Evolutionary conservation across 495 filamentous ascomycete genomes (phyloP).

Genomic region (Aspergillus carlsbadensis): DNA sequence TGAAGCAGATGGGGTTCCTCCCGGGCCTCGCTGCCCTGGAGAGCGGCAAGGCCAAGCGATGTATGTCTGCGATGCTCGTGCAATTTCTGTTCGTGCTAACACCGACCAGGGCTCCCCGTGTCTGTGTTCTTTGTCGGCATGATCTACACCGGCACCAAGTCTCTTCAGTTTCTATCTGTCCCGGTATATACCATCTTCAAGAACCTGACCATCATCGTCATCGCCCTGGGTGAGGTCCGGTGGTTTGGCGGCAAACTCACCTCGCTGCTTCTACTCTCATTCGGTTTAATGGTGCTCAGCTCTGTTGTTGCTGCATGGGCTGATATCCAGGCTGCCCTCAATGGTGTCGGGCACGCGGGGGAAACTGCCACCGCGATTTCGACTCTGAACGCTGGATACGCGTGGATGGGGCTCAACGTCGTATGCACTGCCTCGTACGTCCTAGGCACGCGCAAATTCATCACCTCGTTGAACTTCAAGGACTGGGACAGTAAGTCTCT

Average conservation of each 20-base stretch:
- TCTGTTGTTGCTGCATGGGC: slow-evolving; percentile 97
- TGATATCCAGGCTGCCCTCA: slow-evolving; percentile 86
- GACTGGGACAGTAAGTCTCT: slow-evolving; percentile 90
- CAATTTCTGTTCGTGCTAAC: slow-evolving; percentile 21
- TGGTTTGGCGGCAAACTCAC: slow-evolving; percentile 98
- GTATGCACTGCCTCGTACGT: slow-evolving; percentile 91
- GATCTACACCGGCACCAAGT: slow-evolving; percentile 98
- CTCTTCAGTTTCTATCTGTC: slow-evolving; percentile 95
- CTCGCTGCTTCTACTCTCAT: slow-evolving; percentile 87
- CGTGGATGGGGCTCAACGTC: slow-evolving; percentile 98
- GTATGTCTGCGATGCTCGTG: slow-evolving; percentile 46
- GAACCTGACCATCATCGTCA: slow-evolving; percentile 98
- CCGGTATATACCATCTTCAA: slow-evolving; percentile 99
- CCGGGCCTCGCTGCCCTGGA: slow-evolving; percentile 83
- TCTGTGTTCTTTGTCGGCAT: slow-evolving; percentile 95
- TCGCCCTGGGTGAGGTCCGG: slow-evolving; percentile 96
- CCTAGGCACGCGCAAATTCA: slow-evolving; percentile 93
- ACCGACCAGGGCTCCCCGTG: slow-evolving; percentile 83
- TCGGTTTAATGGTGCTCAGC: slow-evolving; percentile 95
- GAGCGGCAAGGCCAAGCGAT: slow-evolving; percentile 84
- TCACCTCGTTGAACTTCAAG: slow-evolving; percentile 99
- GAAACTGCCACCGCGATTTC: slow-evolving; percentile 61
- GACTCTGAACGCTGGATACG: slow-evolving; percentile 91
- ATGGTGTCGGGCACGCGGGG: slow-evolving; percentile 57
- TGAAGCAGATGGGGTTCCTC: slow-evolving; percentile 81